Evolutionary conservation across 305 asterid genomes (phyloP).

Genomic region (Ajuga reptans): DNA sequence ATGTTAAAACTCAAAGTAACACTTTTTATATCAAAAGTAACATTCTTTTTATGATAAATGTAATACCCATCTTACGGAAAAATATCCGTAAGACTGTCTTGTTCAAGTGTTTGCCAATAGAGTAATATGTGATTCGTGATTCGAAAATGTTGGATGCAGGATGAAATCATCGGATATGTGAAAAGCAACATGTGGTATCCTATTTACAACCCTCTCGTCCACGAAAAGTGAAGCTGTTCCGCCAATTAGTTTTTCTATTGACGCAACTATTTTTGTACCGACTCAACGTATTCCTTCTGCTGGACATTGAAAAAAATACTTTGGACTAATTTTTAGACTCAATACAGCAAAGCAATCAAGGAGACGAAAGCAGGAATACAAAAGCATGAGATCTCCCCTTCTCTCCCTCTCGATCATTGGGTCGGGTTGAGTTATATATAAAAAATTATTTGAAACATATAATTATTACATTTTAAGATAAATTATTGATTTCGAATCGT

Average conservation of each 20-base stretch:
- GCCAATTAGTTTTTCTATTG: not conserved
- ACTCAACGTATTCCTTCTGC: conserved; percentile 15
- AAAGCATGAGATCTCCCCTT: not conserved
- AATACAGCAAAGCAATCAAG: not conserved
- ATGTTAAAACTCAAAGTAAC: too few relatives aligned
- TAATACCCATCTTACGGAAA: too few relatives aligned
- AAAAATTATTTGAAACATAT: too few relatives aligned
- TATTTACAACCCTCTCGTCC: conserved; percentile 88
- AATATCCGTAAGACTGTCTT: too few relatives aligned
- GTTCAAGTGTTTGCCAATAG: too few relatives aligned
- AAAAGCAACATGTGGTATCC: conserved; percentile 86
- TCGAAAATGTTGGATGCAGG: conserved; percentile 44
- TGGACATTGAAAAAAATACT: conserved; percentile 22
- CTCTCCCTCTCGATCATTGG: not conserved
- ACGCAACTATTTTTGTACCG: conserved; percentile 6
- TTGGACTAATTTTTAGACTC: conserved; percentile 20
- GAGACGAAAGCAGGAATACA: conserved; percentile 18
- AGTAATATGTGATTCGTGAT: not conserved
- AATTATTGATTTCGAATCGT: too few relatives aligned
- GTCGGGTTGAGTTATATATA: too few relatives aligned
- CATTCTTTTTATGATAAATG: too few relatives aligned
- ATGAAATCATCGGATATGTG: conserved; percentile 55
- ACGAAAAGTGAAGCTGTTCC: conserved; percentile 56
- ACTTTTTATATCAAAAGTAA: too few relatives aligned
- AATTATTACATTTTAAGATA: too few relatives aligned